Percentiles rank a stretch among this genome's conserved stretches.
Conservation (phyloP, 108 stramenopile species). For the Epithemia pelagica region DNA sequence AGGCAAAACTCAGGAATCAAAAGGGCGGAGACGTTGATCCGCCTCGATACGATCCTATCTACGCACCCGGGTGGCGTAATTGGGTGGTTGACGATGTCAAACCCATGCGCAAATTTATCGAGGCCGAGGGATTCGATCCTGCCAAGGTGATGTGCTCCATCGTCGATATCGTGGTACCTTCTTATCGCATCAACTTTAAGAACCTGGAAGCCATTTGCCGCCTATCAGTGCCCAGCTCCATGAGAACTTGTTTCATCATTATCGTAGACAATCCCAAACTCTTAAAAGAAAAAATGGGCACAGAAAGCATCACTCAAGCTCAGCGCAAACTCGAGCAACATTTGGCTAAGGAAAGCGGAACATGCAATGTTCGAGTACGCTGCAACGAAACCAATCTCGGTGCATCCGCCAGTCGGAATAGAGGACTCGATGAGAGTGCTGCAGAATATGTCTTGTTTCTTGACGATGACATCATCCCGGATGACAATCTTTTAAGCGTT, state of each 20-base stretch:
- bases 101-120: conserved; percentile 8
- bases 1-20: conserved; percentile 23
- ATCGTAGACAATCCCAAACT: conserved; percentile 37
- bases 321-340: conserved; percentile 11
- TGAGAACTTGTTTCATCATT: conserved; percentile 29
- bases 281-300: not conserved
- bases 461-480: conserved; percentile 40
- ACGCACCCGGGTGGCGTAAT: conserved; percentile 31
- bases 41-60: conserved; percentile 31
- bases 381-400: conserved; percentile 30
- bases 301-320: not conserved
- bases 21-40: conserved; percentile 21
- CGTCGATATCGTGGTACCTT: conserved; percentile 52
- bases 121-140: not conserved
- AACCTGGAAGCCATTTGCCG: conserved; percentile 30
- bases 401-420: conserved; percentile 40
- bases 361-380: conserved; percentile 31
- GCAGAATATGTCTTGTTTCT: conserved; percentile 38
- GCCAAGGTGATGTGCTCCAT: conserved; percentile 5
- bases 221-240: conserved; percentile 20
- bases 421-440: conserved; percentile 29
- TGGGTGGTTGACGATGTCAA: conserved; percentile 24
- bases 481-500: conserved; percentile 16
- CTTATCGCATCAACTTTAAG: conserved; percentile 33
- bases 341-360: conserved; percentile 12